Evolutionary conservation across 2,329 filamentous ascomycete genomes (phyloP).

Genomic region (Colletotrichum agaves): DNA sequence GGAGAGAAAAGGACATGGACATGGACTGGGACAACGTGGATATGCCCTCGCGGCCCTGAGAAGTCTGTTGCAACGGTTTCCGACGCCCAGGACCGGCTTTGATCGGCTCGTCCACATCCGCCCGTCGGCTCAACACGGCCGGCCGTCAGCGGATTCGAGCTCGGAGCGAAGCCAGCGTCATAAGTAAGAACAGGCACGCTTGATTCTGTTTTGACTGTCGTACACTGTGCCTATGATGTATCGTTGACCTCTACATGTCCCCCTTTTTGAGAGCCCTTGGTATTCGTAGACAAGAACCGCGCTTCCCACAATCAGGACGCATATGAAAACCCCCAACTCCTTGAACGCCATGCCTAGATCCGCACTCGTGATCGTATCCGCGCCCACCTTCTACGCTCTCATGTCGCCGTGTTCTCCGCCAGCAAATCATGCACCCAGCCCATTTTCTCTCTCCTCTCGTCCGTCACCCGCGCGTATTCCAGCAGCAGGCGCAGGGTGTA

Average conservation of each 20-base stretch:
- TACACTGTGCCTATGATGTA: conserved; percentile 2
- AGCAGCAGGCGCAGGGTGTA: conserved; percentile 74
- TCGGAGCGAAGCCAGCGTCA: neutral
- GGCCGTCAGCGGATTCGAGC: neutral
- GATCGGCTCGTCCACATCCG: neutral
- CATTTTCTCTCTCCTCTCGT: conserved; percentile 62
- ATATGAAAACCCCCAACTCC: neutral
- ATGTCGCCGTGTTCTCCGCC: conserved; percentile 14
- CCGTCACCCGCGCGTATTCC: conserved; percentile 69
- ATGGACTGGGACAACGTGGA: no score
- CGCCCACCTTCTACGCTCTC: neutral
- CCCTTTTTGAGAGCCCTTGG: conserved; percentile 9
- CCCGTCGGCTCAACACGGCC: neutral
- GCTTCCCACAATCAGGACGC: neutral
- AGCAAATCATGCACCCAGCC: conserved; percentile 66
- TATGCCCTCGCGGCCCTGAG: neutral
- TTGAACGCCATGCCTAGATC: conserved; percentile 19
- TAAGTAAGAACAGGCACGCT: neutral
- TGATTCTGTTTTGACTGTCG: neutral
- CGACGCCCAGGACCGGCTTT: neutral
- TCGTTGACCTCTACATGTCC: neutral
- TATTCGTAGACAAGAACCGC: conserved; percentile 9
- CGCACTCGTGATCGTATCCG: neutral
- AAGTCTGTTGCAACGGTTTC: neutral
- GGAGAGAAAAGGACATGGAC: no score